Evolutionary conservation across 352 stramenopile genomes (phyloP), one percentile per base, ranked within the genome.

Genomic region (Globisporangium emineosum): DNA sequence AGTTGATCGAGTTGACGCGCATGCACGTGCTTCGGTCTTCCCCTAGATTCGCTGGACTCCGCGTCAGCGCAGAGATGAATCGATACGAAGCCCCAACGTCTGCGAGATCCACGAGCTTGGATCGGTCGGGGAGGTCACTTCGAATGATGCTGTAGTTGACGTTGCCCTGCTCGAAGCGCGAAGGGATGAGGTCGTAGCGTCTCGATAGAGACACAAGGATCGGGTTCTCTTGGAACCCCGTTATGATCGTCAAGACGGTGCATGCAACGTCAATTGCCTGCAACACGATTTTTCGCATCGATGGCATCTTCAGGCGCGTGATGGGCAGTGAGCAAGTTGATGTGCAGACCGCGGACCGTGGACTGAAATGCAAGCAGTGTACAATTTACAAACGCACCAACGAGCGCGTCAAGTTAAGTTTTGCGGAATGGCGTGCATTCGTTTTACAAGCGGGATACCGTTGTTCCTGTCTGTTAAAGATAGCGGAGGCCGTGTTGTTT

Each of bases 11-110:
- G 57, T 79, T 81, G 5, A 81, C 71, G 6, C 73, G 73, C 59
- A 79, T 32, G 42, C 76, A 83, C 5, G 67, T 78, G 66, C 73
- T 83, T 27, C 71, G 50, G 32, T 83, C 76, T 45, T 76, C 64
- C 1, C 59, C 64, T 0, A 83, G 27, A 33, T 76, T 83, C 12
- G 65, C 52, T 2, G 66, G 66, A 33, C 37, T 72, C 8, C 76
- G 73, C 6, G 57, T 70, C 15, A 73, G 73, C 1, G 68, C 64
- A 15, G 66, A 51, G 62, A 81, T 21, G 51, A 66, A 66, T 9
- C 60, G 37, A 33, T 55, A 66, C n/a, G 29, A 47, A 25, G 12
- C 29, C 1, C 51, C 51, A 13, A 60, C 53, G 35, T 49, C 50
- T 53, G 67, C 40, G 40, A 56, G 32, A 35, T 64, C 13, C 0